Evolutionary conservation across 2,329 filamentous ascomycete species (phyloP).

Genomic region (Curvularia sp.): DNA sequence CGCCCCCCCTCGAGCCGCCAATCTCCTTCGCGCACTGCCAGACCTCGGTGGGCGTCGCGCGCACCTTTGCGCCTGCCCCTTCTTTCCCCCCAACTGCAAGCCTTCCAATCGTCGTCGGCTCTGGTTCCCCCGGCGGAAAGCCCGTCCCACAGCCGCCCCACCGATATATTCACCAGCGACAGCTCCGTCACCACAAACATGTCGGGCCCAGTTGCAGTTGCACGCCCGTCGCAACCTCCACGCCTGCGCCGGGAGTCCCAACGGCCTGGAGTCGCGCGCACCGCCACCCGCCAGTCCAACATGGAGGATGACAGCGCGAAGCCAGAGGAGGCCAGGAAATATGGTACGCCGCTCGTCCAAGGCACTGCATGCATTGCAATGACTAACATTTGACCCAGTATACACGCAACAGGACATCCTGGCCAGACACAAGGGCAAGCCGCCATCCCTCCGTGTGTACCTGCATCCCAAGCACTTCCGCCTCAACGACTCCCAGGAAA

Average conservation of each 20-base stretch:
- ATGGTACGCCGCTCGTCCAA: constrained; percentile 32
- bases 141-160: constrained; percentile 25
- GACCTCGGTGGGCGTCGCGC: constrained; percentile 17
- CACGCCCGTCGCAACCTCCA: constrained; percentile 51
- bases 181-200: constrained; percentile 29
- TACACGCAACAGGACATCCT: constrained; percentile 79
- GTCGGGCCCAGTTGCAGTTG: constrained; percentile 44
- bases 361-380: constrained; percentile 3
- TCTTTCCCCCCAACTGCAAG: constrained; percentile 1
- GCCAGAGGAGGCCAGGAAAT: constrained; percentile 39
- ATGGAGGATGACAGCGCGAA: constrained; percentile 41
- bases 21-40: constrained; percentile 11
- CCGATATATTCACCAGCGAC: constrained; percentile 18
- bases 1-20: constrained; percentile 2
- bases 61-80: constrained; percentile 26
- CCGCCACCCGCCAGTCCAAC: constrained; percentile 33
- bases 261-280: constrained; percentile 47
- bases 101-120: constrained; percentile 17
- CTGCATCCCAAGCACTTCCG: constrained; percentile 81
- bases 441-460: constrained; percentile 86
- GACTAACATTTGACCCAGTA: constrained; percentile 58
- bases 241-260: constrained; percentile 54
- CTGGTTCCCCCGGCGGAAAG: constrained; percentile 22
- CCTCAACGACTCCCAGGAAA: constrained; percentile 89
- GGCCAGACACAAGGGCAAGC: constrained; percentile 74